Conservation (phyloP, 2,329 filamentous ascomycete genomes). For the Pseudomassariella vexata region DNA sequence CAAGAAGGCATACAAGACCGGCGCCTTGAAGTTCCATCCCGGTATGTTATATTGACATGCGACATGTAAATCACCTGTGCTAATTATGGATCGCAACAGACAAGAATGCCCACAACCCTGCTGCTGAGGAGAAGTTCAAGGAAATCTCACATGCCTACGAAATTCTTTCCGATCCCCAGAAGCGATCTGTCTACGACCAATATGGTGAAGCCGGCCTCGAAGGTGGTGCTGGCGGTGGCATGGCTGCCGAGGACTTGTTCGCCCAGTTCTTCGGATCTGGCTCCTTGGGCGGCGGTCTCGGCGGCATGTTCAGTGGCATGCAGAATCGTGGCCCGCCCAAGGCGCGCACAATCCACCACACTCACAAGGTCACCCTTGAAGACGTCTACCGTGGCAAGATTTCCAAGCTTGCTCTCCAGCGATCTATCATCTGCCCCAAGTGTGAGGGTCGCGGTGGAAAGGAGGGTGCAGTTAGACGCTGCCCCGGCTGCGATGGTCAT, state of each 20-base stretch:
- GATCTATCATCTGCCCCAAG: constrained; percentile 93
- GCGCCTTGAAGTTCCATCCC: constrained; percentile 78
- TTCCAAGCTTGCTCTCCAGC: constrained; percentile 94
- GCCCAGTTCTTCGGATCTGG: constrained; percentile 89
- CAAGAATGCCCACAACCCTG: constrained; percentile 93
- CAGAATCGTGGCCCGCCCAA: constrained; percentile 75
- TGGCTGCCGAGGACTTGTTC: constrained; percentile 94
- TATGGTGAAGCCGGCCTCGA: constrained; percentile 97
- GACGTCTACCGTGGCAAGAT: constrained; percentile 98
- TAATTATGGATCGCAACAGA: constrained; percentile 46
- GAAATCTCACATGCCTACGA: constrained; percentile 95
- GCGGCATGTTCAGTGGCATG: constrained; percentile 70
- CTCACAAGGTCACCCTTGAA: constrained; percentile 96
- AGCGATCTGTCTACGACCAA: constrained; percentile 89
- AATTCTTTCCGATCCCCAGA: constrained; percentile 84
- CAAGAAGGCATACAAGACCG: constrained; percentile 84
- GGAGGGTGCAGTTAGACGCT: constrained; percentile 94
- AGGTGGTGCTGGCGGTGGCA: constrained; percentile 76
- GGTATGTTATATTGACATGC: constrained; percentile 60
- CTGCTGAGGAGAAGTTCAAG: constrained; percentile 97
- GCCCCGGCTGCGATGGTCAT: constrained; percentile 81
- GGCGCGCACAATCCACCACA: constrained; percentile 94
- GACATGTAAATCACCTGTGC: constrained; percentile 4
- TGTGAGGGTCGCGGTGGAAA: constrained; percentile 94
- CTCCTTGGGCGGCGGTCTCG: constrained; percentile 66